Evolutionary conservation across 106 monocot species (phyloP).

Genomic region (Dendrobium chrysotoxum): DNA sequence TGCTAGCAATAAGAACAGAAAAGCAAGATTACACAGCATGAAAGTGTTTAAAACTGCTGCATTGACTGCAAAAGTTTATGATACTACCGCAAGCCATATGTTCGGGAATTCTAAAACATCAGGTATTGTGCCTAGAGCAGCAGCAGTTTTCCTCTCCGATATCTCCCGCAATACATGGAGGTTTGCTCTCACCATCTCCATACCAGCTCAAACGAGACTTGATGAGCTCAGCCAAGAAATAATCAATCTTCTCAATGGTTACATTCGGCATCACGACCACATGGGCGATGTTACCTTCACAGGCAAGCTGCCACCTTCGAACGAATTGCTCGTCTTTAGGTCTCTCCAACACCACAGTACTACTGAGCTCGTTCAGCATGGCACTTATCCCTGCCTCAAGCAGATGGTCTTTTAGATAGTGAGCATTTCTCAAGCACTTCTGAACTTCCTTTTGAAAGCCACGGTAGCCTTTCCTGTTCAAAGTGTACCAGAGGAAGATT

Average conservation of each 20-base stretch:
- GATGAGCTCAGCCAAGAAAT: slow-evolving; percentile 61
- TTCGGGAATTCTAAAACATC: neutral
- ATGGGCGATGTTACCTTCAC: slow-evolving; percentile 82
- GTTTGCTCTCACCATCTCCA: slow-evolving; percentile 23
- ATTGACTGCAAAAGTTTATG: too few relatives aligned
- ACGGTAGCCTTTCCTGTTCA: slow-evolving; percentile 75
- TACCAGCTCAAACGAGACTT: slow-evolving; percentile 45
- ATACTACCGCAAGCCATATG: too few relatives aligned
- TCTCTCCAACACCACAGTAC: slow-evolving; percentile 94
- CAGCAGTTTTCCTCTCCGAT: slow-evolving; percentile 63
- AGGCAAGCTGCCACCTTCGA: slow-evolving; percentile 84
- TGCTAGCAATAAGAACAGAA: too few relatives aligned
- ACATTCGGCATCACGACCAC: slow-evolving; percentile 97
- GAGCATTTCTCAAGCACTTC: slow-evolving; percentile 85
- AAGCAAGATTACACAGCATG: too few relatives aligned
- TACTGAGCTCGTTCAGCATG: slow-evolving; percentile 97
- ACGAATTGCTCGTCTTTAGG: slow-evolving; percentile 79
- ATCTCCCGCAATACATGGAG: slow-evolving; percentile 54
- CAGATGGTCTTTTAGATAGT: slow-evolving; percentile 71
- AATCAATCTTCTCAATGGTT: slow-evolving; percentile 72
- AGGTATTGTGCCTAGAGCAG: slow-evolving; percentile 46
- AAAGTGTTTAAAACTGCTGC: too few relatives aligned
- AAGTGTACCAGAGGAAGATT: slow-evolving; percentile 92
- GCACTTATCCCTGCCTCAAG: slow-evolving; percentile 62
- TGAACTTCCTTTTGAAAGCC: slow-evolving; percentile 68